Conservation (phyloP, 2,329 filamentous ascomycete genomes). For the Aspergillus calidoustus region DNA sequence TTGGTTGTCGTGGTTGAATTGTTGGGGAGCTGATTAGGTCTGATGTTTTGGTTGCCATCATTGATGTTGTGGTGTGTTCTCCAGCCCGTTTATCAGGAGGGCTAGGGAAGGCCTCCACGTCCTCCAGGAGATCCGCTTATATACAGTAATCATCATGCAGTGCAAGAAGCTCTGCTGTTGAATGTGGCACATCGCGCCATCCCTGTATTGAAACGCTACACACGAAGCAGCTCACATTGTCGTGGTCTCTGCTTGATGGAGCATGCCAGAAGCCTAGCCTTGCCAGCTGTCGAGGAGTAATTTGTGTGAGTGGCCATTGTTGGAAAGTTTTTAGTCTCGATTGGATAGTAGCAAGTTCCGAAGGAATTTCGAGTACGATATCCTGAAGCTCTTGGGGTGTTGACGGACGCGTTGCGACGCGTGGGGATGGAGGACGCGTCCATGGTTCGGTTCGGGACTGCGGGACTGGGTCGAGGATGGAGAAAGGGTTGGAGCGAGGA, state of each 20-base stretch:
- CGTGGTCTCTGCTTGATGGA: background rate
- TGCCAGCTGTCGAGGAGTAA: background rate
- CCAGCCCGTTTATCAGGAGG: background rate
- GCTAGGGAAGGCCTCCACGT: background rate
- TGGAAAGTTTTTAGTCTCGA: background rate
- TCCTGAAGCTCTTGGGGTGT: background rate
- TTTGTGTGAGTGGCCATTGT: background rate
- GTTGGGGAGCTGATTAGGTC: background rate
- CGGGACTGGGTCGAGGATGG: background rate
- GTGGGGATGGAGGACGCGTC: background rate
- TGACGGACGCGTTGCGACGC: background rate
- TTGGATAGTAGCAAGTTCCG: background rate
- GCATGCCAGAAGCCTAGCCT: background rate
- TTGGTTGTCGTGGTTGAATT: background rate
- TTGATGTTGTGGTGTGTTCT: background rate
- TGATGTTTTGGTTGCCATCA: background rate
- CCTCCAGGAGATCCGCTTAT: background rate
- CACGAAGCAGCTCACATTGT: background rate
- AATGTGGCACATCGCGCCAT: background rate
- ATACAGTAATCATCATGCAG: background rate
- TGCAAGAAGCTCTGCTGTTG: background rate
- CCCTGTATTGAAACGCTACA: background rate
- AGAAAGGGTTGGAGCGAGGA: background rate
- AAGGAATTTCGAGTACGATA: background rate
- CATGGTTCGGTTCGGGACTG: background rate